Conservation (phyloP, 257 asterid genomes). For the Primulina huaijiensis region DNA sequence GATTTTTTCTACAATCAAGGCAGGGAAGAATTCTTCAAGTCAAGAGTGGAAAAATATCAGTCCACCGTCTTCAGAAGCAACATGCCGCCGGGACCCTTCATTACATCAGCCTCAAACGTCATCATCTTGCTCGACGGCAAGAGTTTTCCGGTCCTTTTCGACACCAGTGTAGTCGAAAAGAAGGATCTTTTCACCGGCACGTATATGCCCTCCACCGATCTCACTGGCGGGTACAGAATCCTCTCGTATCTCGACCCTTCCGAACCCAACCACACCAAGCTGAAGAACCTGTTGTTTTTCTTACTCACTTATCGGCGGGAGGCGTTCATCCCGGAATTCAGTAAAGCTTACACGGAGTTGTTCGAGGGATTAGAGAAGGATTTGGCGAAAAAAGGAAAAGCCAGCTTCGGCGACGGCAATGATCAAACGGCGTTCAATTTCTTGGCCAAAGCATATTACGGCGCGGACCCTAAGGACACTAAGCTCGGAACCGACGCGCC, state of each 20-base stretch:
- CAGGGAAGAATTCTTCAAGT: slow-evolving; percentile 61
- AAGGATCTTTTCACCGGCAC: slow-evolving; percentile 84
- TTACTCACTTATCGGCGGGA: slow-evolving; percentile 55
- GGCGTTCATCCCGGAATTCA: slow-evolving; percentile 64
- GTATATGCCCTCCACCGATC: slow-evolving; percentile 64
- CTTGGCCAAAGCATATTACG: slow-evolving; percentile 53
- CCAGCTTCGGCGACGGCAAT: slow-evolving; percentile 40
- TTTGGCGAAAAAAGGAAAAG: slow-evolving; percentile 48
- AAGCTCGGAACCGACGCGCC: slow-evolving; percentile 74
- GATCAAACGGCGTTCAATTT: slow-evolving; percentile 80
- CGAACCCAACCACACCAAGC: slow-evolving; percentile 65
- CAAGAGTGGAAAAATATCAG: slow-evolving; percentile 54
- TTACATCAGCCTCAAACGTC: slow-evolving; percentile 65
- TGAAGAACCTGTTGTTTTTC: slow-evolving; percentile 62
- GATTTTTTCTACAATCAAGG: slow-evolving; percentile 87
- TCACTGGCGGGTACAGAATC: slow-evolving; percentile 77
- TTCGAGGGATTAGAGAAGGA: slow-evolving; percentile 52
- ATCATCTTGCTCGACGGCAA: slow-evolving; percentile 78
- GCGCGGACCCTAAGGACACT: slow-evolving; percentile 50
- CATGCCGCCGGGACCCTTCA: slow-evolving; percentile 93
- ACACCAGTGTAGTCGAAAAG: slow-evolving; percentile 69
- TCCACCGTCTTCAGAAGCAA: slow-evolving; percentile 77
- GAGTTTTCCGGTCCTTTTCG: slow-evolving; percentile 71
- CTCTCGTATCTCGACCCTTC: slow-evolving; percentile 82
- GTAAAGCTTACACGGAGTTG: slow-evolving; percentile 38